These are phyloP conservation scores for Boletus rex-veris DNA, from an alignment of 768 basidiomycete species.

Conservation along the genomic window DNA sequence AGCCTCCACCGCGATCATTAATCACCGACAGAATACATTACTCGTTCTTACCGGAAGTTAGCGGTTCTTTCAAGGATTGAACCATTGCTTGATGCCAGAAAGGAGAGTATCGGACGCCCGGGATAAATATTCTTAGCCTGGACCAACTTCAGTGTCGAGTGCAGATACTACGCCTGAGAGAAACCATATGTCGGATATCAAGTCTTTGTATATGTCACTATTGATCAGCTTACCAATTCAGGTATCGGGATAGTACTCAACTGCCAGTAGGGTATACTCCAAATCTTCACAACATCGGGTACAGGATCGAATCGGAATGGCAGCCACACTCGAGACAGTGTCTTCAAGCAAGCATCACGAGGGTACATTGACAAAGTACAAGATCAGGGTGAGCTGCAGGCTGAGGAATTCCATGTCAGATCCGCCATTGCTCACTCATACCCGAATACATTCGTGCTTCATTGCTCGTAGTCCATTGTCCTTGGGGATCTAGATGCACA, in stretches of 20 bases:
- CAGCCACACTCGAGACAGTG: conserved; percentile 54
- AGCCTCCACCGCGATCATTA: neutral
- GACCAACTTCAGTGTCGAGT: neutral
- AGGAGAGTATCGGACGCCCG: neutral
- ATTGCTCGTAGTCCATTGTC: conserved; percentile 52
- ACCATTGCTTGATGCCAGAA: too few relatives aligned
- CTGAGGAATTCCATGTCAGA: neutral
- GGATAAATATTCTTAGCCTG: conserved; percentile 9
- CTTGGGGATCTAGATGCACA: conserved; percentile 67
- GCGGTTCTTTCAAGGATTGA: too few relatives aligned
- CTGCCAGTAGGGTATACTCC: too few relatives aligned
- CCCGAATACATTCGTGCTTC: neutral
- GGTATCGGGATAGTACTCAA: too few relatives aligned
- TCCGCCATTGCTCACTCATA: too few relatives aligned
- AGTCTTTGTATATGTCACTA: too few relatives aligned
- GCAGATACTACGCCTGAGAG: neutral
- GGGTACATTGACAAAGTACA: conserved; percentile 83
- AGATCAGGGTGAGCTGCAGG: conserved; percentile 56
- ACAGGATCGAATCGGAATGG: conserved; percentile 7
- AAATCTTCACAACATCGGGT: neutral
- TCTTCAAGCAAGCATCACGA: conserved; percentile 77
- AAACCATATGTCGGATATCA: neutral
- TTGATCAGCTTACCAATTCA: too few relatives aligned
- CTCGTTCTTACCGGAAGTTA: too few relatives aligned
- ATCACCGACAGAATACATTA: too few relatives aligned